Evolutionary conservation across 169 alveolate species (phyloP).

Genomic region (Plasmodium sp.): DNA sequence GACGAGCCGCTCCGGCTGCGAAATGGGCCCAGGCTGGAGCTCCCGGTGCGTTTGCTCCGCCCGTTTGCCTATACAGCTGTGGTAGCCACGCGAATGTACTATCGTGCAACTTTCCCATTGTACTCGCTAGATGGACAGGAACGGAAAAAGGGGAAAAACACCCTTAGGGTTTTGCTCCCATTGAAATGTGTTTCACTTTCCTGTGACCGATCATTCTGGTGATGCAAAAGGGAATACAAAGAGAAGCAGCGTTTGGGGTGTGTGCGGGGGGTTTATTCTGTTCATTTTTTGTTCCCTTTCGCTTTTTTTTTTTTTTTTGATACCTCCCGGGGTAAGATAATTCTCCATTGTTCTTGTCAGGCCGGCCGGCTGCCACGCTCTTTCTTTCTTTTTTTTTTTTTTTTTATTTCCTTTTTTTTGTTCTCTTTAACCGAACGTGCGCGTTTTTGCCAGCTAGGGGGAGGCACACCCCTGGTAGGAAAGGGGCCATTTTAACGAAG

Average conservation of each 20-base stretch:
- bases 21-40: background rate
- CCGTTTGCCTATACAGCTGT: background rate
- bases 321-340: background rate
- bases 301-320: background rate
- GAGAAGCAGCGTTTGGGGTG: background rate
- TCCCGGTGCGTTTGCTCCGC: background rate
- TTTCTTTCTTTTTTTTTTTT: background rate
- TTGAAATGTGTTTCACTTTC: background rate
- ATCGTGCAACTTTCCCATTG: background rate
- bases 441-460: background rate
- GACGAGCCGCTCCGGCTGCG: background rate
- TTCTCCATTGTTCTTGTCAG: background rate
- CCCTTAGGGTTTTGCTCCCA: background rate
- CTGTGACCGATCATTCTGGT: background rate
- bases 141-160: background rate
- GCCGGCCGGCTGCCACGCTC: background rate
- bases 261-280: background rate
- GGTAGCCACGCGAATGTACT: background rate
- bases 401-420: background rate
- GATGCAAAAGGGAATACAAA: background rate
- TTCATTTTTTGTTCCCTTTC: background rate
- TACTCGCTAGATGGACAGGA: background rate
- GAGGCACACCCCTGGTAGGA: background rate
- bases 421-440: background rate
- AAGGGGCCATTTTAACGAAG: background rate